Percentiles rank a stretch among this genome's conserved stretches.
phyloP scores from a whole-genome alignment of 441 rosid species.

The Gossypium schwendimanii region DNA sequence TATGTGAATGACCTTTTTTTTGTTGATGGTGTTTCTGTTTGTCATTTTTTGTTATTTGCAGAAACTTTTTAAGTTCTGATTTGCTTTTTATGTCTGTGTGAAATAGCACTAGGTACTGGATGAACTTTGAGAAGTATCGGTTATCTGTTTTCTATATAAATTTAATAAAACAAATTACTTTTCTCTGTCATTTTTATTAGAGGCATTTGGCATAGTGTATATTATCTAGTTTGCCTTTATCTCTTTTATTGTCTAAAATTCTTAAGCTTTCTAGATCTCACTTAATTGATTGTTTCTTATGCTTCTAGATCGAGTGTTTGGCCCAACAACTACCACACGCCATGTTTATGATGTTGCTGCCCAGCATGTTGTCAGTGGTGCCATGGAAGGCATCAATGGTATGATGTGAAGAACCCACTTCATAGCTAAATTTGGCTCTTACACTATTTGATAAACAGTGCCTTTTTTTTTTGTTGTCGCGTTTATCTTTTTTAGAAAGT shows the following conservation, averaged over 20 bases:
- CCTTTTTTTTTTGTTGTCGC: background rate
- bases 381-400: constrained; percentile 98
- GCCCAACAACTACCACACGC: constrained; percentile 97
- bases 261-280: background rate
- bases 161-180: background rate
- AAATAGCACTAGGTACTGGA: background rate
- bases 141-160: background rate
- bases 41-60: background rate
- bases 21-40: background rate
- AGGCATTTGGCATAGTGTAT: background rate
- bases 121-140: background rate
- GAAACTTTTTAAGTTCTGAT: background rate
- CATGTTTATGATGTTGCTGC: constrained; percentile 97
- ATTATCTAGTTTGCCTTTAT: background rate
- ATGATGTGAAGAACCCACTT: constrained; percentile 14
- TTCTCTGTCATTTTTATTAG: background rate
- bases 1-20: background rate
- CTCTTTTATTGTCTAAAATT: background rate
- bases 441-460: background rate
- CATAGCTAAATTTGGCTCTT: constrained; percentile 7
- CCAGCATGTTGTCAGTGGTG: constrained; percentile 88
- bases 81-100: background rate
- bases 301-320: constrained; percentile 83
- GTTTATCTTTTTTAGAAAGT: background rate
- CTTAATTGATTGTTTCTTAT: constrained; percentile 18